Base-by-base conservation (phyloP, 2,329 filamentous ascomycete species). In the Paecilomyces niveus region DNA sequence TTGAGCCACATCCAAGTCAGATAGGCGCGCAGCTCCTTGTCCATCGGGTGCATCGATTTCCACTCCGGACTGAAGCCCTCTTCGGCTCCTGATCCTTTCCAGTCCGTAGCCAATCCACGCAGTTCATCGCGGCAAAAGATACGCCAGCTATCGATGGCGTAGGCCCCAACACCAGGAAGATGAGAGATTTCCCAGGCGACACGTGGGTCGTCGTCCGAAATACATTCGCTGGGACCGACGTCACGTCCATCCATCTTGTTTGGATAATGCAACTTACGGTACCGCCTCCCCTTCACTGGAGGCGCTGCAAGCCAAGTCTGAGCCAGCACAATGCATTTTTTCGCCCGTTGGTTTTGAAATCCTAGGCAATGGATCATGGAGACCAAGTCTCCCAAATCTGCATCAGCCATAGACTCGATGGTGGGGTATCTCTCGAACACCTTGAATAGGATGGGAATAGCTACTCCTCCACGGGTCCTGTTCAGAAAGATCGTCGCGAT, bases 1-100 rank as follows among this genome's bases (percentile, higher is more conserved):
- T 87, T 85, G 76, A 94, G 83, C 92, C 92, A 96, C 85, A 92
- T 90, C 92, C 92, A 97, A 45, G 88, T 82, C 67, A 97, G 74
- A 74, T 86, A 96, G 0, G 90, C 91, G 51, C 89, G 82, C n/a
- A 97, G 77, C 72, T 97, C 92, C 74, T 96, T 97, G 72, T 97
- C 92, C 51, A 81, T 76, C 0, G 92, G 91, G 54, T 89, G 70
- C 0, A 96, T 91, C 2, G 90, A 83, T 82, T 92, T 94, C 92
- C 92, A 97, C 73, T 97, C 92, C 0, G 91, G 90, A 65, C 91
- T 86, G 68, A 92, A 91, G 13, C 79, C 77, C 31, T 70, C 68
- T 13, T 55, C 73, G 60, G 67, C 75, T 63, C 64, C 83, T 69
- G 66, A 78, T 1, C 88, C 89, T 66, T 85, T 86, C 83, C 87